Evolutionary conservation across 1,284 basidiomycete genomes (phyloP).

Genomic region (Papiliotrema flavescens): DNA sequence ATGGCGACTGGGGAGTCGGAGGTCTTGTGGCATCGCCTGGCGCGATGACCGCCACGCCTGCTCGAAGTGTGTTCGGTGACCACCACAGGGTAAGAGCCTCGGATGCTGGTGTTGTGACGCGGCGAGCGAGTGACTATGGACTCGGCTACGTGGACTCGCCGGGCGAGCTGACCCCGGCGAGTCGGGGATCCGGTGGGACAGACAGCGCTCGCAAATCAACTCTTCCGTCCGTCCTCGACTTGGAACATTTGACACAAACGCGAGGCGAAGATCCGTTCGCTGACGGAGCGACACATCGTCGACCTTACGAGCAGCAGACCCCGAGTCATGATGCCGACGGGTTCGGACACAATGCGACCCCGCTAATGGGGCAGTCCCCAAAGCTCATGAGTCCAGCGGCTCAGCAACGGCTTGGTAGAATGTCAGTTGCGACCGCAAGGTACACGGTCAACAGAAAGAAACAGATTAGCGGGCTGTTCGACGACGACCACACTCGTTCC

Average conservation of each 20-base stretch:
- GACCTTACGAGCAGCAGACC: background rate
- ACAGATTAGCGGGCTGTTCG: background rate
- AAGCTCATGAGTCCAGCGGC: conserved; percentile 19
- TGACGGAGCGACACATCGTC: background rate
- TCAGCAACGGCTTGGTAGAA: conserved; percentile 28
- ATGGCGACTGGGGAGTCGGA: background rate
- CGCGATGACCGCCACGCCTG: background rate
- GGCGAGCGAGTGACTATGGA: too few species aligned
- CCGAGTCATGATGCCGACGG: background rate
- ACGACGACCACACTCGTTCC: background rate
- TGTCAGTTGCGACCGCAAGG: conserved; percentile 34
- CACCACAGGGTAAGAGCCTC: too few species aligned
- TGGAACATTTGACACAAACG: conserved; percentile 10
- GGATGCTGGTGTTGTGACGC: too few species aligned
- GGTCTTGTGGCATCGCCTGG: background rate
- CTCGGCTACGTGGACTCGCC: background rate
- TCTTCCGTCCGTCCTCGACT: conserved; percentile 19
- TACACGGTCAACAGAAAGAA: conserved; percentile 11
- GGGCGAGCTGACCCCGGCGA: background rate
- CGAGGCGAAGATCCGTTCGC: background rate
- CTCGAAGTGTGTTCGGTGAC: too few species aligned
- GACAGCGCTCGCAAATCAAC: conserved; percentile 5
- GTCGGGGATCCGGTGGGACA: background rate
- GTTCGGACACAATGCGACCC: too few species aligned
- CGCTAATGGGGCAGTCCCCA: too few species aligned